Conservation (phyloP, 2,329 filamentous ascomycete genomes). For the Mariannaea sp. region DNA sequence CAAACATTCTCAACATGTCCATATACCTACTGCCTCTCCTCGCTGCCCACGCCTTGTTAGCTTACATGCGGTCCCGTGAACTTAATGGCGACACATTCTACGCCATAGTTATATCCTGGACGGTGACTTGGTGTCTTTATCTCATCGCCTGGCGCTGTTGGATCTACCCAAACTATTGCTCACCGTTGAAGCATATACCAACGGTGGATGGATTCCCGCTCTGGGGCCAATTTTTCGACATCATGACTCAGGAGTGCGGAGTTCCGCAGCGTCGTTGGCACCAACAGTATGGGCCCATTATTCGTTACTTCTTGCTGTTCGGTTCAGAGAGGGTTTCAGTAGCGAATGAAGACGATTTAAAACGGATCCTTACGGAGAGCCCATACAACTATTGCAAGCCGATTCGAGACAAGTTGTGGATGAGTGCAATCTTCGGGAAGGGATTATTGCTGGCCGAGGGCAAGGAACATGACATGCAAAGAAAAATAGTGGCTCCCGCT, state of each 20-base stretch:
- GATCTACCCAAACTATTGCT: neutral
- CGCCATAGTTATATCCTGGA: no score
- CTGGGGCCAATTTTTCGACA: neutral
- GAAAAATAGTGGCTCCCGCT: slow-evolving; percentile 27
- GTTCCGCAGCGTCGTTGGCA: neutral
- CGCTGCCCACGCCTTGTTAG: no score
- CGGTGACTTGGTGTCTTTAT: no score
- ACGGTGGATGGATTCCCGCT: neutral
- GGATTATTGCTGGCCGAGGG: neutral
- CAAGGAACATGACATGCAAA: slow-evolving; percentile 15
- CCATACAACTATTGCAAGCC: neutral
- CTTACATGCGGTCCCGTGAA: no score
- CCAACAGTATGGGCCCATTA: neutral
- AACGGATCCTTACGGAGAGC: neutral
- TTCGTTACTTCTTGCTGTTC: neutral
- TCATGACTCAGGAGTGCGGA: neutral
- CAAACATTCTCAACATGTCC: no score
- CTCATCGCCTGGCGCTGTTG: neutral
- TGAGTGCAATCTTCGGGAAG: neutral
- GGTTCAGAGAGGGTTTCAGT: neutral
- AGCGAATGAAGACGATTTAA: neutral
- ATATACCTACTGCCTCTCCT: no score
- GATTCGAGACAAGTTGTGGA: neutral
- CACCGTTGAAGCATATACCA: neutral
- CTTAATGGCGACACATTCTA: no score